Evolutionary conservation across 768 basidiomycete species (phyloP), one percentile per base, ranked within the genome.

Genomic region (Phaeotremella fagi): DNA sequence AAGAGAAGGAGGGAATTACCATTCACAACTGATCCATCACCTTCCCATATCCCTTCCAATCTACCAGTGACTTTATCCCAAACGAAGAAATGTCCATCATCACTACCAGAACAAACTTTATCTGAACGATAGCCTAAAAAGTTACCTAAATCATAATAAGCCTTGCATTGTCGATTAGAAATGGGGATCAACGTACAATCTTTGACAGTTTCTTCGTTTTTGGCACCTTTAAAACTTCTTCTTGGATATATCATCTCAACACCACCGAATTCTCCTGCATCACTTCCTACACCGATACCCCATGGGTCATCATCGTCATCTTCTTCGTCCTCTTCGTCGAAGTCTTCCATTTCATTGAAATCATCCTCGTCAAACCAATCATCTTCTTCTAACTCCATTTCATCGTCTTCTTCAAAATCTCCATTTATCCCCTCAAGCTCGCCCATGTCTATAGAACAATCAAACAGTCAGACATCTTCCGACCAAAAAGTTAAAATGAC

Each of bases 201-300:
- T 73, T 94, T 94, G 36, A 89, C 80, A 0, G 90, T 94, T 56
- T 83, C 83, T 0, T 87, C 77, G 66, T 91, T 94, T 50, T 84
- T 82, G 27, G 83, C 82, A 14, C 90, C 90, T 33, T 72, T 68
- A 72, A 80, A 92, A 15, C 80, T 79, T 55, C 71, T 73, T 35
- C 83, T 81, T 24, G 90, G 88, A 57, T 80, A 74, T 44, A 90
- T 74, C 33, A 62, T 50, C 15, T 71, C 70, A 2, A 81, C 79
- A 12, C 84, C 80, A 3, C 47, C 61, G 43, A 63, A 66, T 31
- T 65, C 64, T 27, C 47, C 54, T 12, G 49, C 35, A 20, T 45
- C 55, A 15, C 50, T 36, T 14, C 55, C 44, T 5, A 36, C 52
- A 51, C n/a, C 22, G 35, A 23, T 60, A 61, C 23, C 70, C 67